A percentile compares a stretch with the other conserved stretches of the same genome.
Conservation (phyloP, 495 filamentous ascomycete species). For the Neohortaea acidophila region DNA sequence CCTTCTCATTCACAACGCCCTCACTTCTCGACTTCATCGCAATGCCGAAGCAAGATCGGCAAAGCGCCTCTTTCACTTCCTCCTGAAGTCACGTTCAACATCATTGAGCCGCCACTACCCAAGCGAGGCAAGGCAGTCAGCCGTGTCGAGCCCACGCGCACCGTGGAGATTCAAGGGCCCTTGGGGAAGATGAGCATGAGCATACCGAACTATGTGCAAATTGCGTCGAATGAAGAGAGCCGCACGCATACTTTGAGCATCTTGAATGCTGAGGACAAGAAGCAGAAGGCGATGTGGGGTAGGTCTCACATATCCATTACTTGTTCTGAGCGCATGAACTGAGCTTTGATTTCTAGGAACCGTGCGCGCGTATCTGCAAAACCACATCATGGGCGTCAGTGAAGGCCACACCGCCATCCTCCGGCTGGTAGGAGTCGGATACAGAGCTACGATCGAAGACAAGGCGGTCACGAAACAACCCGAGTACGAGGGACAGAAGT, state of each 20-base stretch:
- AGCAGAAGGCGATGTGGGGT: slow-evolving; percentile 98
- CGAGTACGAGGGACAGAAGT: slow-evolving; percentile 65
- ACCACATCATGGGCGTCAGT: slow-evolving; percentile 80
- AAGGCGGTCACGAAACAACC: slow-evolving; percentile 51
- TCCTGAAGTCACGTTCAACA: slow-evolving; percentile 57
- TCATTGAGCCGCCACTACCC: slow-evolving; percentile 37
- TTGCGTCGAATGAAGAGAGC: slow-evolving; percentile 45
- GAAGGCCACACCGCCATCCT: slow-evolving; percentile 91
- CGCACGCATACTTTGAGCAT: slow-evolving; percentile 52
- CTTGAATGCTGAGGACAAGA: slow-evolving; percentile 42
- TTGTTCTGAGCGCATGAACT: too few relatives aligned
- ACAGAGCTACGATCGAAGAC: slow-evolving; percentile 69
- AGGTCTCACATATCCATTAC: too few relatives aligned
- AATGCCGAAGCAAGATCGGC: slow-evolving; percentile 64
- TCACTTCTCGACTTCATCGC: slow-evolving; percentile 56
- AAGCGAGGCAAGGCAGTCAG: slow-evolving; percentile 35
- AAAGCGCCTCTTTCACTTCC: slow-evolving; percentile 68
- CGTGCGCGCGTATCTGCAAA: slow-evolving; percentile 72
- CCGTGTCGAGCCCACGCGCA: slow-evolving; percentile 40
- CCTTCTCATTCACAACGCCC: slow-evolving; percentile 24
- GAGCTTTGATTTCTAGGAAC: slow-evolving; percentile 44
- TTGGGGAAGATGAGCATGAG: slow-evolving; percentile 57
- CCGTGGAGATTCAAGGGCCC: slow-evolving; percentile 57
- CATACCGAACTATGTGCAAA: slow-evolving; percentile 56
- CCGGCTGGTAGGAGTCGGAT: slow-evolving; percentile 90